Conservation (phyloP, 2,329 filamentous ascomycete species). For the Alternaria infectoria region DNA sequence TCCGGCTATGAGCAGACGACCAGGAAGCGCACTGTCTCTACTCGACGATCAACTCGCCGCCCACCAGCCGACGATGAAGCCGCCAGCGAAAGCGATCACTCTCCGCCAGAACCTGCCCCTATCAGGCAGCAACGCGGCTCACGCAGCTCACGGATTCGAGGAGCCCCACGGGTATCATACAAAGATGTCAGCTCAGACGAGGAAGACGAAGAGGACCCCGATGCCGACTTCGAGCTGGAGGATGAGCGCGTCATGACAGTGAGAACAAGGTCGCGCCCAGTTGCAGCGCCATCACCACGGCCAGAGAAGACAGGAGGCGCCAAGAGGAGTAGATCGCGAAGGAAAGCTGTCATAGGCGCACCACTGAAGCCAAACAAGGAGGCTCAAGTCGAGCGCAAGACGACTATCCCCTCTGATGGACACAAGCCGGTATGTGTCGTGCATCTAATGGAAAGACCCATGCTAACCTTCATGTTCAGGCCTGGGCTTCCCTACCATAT, state of each 20-base stretch:
- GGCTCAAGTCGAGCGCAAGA: slow-evolving; percentile 2
- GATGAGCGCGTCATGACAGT: slow-evolving; percentile 20
- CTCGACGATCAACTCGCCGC: slow-evolving; percentile 36
- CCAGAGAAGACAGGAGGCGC: slow-evolving; percentile 12
- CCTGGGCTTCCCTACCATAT: slow-evolving; percentile 63
- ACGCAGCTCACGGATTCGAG: slow-evolving; percentile 17
- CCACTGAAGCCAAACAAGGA: slow-evolving; percentile 33
- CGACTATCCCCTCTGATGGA: slow-evolving; percentile 35
- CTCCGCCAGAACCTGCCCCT: slow-evolving; percentile 8
- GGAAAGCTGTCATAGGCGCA: slow-evolving; percentile 29
- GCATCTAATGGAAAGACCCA: neutral
- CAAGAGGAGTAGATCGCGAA: slow-evolving; percentile 12
- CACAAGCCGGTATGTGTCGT: slow-evolving; percentile 19
- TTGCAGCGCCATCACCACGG: slow-evolving; percentile 11
- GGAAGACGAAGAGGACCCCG: slow-evolving; percentile 22
- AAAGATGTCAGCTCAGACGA: slow-evolving; percentile 41
- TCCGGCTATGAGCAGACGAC: slow-evolving; percentile 19
- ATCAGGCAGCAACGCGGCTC: neutral
- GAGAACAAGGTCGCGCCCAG: slow-evolving; percentile 12
- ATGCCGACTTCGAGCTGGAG: slow-evolving; percentile 35
- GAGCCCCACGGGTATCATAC: slow-evolving; percentile 35
- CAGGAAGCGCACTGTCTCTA: slow-evolving; percentile 25
- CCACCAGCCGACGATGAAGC: slow-evolving; percentile 20
- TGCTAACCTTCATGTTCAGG: slow-evolving; percentile 28
- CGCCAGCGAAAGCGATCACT: slow-evolving; percentile 16